Evolutionary conservation across 192 early-diverging fungal genomes (phyloP).

Genomic region (Hyaloraphidium curvatum): DNA sequence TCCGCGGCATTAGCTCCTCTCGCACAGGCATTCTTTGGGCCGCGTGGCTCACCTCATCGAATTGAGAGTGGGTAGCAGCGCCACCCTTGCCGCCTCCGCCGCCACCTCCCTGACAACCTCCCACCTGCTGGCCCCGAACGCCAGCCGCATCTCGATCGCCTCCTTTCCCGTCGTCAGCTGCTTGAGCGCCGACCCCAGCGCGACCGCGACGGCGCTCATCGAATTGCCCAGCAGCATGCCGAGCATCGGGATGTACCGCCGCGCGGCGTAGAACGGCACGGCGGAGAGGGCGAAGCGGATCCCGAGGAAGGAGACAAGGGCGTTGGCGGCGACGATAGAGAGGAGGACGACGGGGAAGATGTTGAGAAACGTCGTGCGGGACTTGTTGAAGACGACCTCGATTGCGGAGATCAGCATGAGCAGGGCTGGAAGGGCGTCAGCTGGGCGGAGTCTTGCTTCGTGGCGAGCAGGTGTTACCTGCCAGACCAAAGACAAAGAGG

Average conservation of each 20-base stretch:
- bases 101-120: background rate
- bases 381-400: background rate
- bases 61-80: background rate
- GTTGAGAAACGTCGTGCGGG: background rate
- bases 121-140: background rate
- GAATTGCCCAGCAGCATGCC: conserved; percentile 2
- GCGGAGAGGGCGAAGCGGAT: background rate
- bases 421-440: background rate
- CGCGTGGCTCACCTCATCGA: too few relatives aligned
- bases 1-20: too few relatives aligned
- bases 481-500: background rate
- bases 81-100: background rate
- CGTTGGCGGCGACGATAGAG: background rate
- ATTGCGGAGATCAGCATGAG: background rate
- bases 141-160: background rate
- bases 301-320: background rate
- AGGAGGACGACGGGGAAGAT: background rate
- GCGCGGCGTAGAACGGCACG: background rate
- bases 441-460: background rate
- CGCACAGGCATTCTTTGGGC: too few relatives aligned
- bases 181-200: background rate
- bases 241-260: background rate
- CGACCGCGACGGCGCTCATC: background rate
- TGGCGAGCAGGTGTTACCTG: background rate
- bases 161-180: background rate